Percentiles rank a stretch among this genome's conserved stretches.
These are phyloP conservation scores for Hyphopichia burtonii DNA, from an alignment of 1,139 yeast genomes.

Conservation along the genomic window DNA sequence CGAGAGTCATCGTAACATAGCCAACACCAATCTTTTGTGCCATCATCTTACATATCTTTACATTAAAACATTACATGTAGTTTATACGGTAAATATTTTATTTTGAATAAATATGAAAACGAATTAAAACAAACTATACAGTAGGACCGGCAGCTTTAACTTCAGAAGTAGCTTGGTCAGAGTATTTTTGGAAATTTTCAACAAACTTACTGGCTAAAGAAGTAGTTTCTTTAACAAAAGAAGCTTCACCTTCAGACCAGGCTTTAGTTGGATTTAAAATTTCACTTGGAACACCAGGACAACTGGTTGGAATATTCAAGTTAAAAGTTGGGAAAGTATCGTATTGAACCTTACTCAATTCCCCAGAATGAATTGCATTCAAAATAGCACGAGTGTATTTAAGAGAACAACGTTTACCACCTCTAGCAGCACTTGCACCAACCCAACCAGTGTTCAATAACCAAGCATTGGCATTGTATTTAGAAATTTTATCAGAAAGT, in stretches of 20 bases:
- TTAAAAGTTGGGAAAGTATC: slow-evolving; percentile 87
- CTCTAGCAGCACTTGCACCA: slow-evolving; percentile 87
- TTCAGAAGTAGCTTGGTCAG: slow-evolving; percentile 79
- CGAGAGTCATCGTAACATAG: too few relatives aligned
- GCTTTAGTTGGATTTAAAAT: slow-evolving; percentile 84
- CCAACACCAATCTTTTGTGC: too few relatives aligned
- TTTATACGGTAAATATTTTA: too few relatives aligned
- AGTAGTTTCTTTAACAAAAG: slow-evolving; percentile 68
- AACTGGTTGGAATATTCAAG: slow-evolving; percentile 79
- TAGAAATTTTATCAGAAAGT: slow-evolving; percentile 87
- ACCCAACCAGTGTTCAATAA: slow-evolving; percentile 98
- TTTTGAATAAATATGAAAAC: too few relatives aligned
- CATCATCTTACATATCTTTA: too few relatives aligned
- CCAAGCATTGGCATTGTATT: slow-evolving; percentile 94
- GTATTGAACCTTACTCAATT: slow-evolving; percentile 73
- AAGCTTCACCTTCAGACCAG: slow-evolving; percentile 73
- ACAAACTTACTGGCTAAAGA: slow-evolving; percentile 75
- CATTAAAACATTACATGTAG: too few relatives aligned
- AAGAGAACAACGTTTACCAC: slow-evolving; percentile 97
- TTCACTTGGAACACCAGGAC: slow-evolving; percentile 80
- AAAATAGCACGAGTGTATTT: slow-evolving; percentile 97
- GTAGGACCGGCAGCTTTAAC: slow-evolving; percentile 93
- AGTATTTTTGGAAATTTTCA: slow-evolving; percentile 84
- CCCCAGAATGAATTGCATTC: slow-evolving; percentile 93
- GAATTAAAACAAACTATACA: background rate